Conservation (phyloP, 148 eudicot genomes). For the Heliosperma pusillum region DNA sequence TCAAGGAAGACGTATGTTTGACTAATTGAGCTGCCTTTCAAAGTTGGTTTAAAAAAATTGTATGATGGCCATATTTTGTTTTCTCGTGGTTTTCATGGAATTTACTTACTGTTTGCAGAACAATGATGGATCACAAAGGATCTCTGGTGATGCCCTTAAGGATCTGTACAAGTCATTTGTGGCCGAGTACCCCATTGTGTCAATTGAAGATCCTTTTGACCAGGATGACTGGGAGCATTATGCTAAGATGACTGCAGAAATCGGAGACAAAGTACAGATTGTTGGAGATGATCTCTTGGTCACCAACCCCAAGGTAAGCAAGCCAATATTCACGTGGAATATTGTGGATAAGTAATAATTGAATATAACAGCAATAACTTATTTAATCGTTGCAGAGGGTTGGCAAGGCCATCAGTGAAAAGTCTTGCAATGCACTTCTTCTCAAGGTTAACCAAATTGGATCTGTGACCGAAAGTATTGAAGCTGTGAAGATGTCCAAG, state of each 20-base stretch:
- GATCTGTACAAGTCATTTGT: conserved; percentile 90
- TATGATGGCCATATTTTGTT: background rate
- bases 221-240: conserved; percentile 97
- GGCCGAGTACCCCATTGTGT: conserved; percentile 75
- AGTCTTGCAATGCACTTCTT: conserved; percentile 95
- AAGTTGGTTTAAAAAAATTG: background rate
- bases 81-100: background rate
- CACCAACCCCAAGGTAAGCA: conserved; percentile 85
- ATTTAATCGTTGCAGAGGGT: conserved; percentile 61
- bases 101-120: conserved; percentile 37
- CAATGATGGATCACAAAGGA: conserved; percentile 73
- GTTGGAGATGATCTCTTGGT: conserved; percentile 96
- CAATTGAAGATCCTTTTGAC: conserved; percentile 94
- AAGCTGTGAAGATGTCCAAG: conserved; percentile 91
- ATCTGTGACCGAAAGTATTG: conserved; percentile 90
- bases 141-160: conserved; percentile 75
- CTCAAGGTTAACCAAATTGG: conserved; percentile 99
- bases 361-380: background rate
- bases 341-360: background rate
- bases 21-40: conserved; percentile 9
- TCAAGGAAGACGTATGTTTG: conserved; percentile 80
- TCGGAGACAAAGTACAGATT: conserved; percentile 56
- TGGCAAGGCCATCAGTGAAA: conserved; percentile 75
- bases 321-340: background rate
- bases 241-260: conserved; percentile 25